Evolutionary conservation across 208 protist genomes (phyloP), one percentile per base, ranked within the genome.

Genomic region (Strigomonas culicis): DNA sequence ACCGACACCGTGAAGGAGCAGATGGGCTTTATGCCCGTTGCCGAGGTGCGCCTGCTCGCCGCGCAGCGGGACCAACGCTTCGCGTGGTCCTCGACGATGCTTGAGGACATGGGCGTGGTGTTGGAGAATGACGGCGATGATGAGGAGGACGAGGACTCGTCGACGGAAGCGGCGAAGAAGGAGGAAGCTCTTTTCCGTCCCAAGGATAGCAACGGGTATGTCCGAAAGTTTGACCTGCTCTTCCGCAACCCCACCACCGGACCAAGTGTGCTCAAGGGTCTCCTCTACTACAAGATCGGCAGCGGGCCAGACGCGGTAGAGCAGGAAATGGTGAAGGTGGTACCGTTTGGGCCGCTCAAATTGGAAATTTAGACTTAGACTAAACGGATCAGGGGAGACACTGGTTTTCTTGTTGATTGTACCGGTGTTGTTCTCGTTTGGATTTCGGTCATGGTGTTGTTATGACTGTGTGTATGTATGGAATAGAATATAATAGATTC

Each of bases 211-310:
- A 21, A 30, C 0, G 44, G 62, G 2, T 60, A 69, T 27, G 53
- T 50, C 7, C 59, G 74, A 4, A 63, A 74, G 1, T 94, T 91
- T 70, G 66, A 82, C 28, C 66, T 94, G 27, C 74, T 63, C 56
- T 91, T 94, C 75, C 51, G 72, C 10, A 91, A 83, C 32, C 50
- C 68, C 27, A 74, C 63, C 22, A 79, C 90, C 43, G 75, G 70
- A 21, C 78, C 80, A 0, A 74, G 67, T 25, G 69, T 90, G 21
- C 66, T 95, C 68, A 95, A 95, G 64, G 89, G 89, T 3, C 30
- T 91, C 31, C 62, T 95, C 4, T 90, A 91, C 59, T 95, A 92
- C 63, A 82, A 80, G 44, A 27, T 86, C 7, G 80, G 68, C 3
- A 70, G 74, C 30, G 52, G 30, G 17, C 64, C 61, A 27, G 63